Conservation (phyloP, 352 stramenopile genomes). For the Elongisporangium undulatum region DNA sequence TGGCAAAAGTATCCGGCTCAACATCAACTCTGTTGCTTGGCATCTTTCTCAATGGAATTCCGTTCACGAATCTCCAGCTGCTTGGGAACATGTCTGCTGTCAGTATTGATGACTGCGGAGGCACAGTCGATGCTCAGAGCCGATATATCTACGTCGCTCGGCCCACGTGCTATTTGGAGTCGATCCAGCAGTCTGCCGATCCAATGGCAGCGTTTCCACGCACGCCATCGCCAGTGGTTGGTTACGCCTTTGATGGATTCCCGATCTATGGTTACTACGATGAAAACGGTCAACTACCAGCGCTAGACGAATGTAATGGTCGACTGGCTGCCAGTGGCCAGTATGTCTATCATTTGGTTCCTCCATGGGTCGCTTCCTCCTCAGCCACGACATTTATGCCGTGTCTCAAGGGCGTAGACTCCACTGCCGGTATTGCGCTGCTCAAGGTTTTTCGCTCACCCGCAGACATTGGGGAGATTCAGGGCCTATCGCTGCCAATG, state of each 20-base stretch:
- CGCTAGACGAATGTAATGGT: constrained; percentile 60
- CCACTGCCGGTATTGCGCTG: constrained; percentile 5
- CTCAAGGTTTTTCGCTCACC: constrained; percentile 46
- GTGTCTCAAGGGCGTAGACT: constrained; percentile 49
- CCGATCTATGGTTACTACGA: constrained; percentile 51
- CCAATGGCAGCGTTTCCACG: background rate
- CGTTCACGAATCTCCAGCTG: constrained; percentile 25
- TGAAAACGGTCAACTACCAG: constrained; percentile 32
- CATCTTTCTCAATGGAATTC: constrained; percentile 59
- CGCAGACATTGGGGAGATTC: constrained; percentile 35
- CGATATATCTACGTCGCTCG: constrained; percentile 48
- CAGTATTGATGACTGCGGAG: constrained; percentile 39
- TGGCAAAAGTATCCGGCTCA: constrained; percentile 3
- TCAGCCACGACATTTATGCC: constrained; percentile 31
- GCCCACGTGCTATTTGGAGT: constrained; percentile 35
- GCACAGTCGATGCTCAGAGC: constrained; percentile 28
- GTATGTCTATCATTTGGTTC: constrained; percentile 54
- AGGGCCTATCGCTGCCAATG: constrained; percentile 39
- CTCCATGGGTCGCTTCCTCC: background rate
- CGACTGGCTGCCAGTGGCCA: constrained; percentile 28
- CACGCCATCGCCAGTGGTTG: constrained; percentile 28
- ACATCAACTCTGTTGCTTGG: constrained; percentile 27
- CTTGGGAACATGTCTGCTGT: constrained; percentile 4
- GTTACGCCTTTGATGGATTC: constrained; percentile 60
- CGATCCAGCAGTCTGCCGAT: constrained; percentile 6